Base-by-base conservation (phyloP, 805 yeast species). In the Suhomyces sp. region DNA sequence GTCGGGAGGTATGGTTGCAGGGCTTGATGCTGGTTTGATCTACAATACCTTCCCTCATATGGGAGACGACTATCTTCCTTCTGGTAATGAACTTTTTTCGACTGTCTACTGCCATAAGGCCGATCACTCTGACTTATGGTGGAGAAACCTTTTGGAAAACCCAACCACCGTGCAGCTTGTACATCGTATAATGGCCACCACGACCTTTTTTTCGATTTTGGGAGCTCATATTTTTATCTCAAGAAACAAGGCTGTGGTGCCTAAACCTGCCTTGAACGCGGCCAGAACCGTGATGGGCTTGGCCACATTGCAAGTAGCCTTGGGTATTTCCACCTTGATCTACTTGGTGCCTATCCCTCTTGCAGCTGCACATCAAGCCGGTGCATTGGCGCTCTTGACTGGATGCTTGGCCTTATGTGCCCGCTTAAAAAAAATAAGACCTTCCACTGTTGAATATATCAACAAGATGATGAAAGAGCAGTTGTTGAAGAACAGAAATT, bases 1-100 rank as follows among this genome's bases (percentile, higher is more conserved):
- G 96, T 83, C 96, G 9, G 99, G 99, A 56, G 97, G 97, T 13
- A 84, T 94, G 79, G 99, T 94, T 45, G 99, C 99, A 13, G 99
- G 99, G 7, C 77, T 94, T 51, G 99, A 94, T 71, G 99, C 99
- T 2, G 99, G 99, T 48, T 77, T 92, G 70, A 91, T 94, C 59
- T 94, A 94, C 72, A 94, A 94, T 70, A 87, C 96, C 4, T 94
- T 91, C 81, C 99, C 99, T 31, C 88, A 86, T 62, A 94, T 94
- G 99, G 98, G 98, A 42, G 90, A 90, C 48, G 82, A 81, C 41
- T 79, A 81, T 73, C 58, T 88, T 38, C 99, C 99, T 8, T 80
- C 88, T 15, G 70, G 66, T n/a, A 73, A 79, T 57, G 99, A 94
- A 68, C 74, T 94, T 48, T 82, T 92, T 77, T 87, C 88, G 46